These are phyloP conservation scores for Meyerozyma smithsonii DNA, from an alignment of 1,139 yeast species.

Conservation along the genomic window DNA sequence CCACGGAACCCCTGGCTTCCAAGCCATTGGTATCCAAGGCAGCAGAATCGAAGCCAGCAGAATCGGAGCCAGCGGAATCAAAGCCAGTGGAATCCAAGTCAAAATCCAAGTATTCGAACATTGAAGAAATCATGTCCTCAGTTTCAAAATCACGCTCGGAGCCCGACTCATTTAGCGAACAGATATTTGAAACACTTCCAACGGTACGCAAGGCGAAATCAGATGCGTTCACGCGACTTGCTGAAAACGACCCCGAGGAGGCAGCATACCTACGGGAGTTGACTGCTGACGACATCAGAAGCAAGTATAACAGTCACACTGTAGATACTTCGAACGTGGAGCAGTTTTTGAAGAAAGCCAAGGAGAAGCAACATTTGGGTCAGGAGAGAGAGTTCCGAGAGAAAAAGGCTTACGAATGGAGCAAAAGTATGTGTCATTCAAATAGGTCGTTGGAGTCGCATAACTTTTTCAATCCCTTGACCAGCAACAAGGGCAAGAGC, in stretches of 20 bases:
- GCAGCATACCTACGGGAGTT: conserved; percentile 12
- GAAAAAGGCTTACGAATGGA: conserved; percentile 52
- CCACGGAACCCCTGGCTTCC: too few species aligned
- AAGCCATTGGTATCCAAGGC: too few species aligned
- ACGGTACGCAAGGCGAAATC: not conserved
- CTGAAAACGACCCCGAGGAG: conserved; percentile 10
- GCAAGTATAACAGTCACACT: conserved; percentile 6
- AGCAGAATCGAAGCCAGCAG: too few species aligned
- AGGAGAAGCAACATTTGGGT: conserved; percentile 27
- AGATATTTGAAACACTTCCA: not conserved
- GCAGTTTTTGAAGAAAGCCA: conserved; percentile 41
- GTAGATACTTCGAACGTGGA: conserved; percentile 22
- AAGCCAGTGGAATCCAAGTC: too few species aligned
- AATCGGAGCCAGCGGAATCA: too few species aligned
- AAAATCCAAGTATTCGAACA: not conserved
- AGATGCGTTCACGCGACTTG: not conserved
- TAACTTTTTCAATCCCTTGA: conserved; percentile 48
- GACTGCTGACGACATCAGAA: conserved; percentile 16
- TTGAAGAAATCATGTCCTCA: not conserved
- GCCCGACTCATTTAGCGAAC: not conserved
- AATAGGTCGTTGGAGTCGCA: conserved; percentile 39
- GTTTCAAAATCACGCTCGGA: not conserved
- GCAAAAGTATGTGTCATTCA: conserved; percentile 26
- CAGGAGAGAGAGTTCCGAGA: conserved; percentile 46
- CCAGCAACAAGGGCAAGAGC: conserved; percentile 1